These are phyloP conservation scores for Nakazawaea holstii DNA, from an alignment of 805 yeast species.

Conservation along the genomic window DNA sequence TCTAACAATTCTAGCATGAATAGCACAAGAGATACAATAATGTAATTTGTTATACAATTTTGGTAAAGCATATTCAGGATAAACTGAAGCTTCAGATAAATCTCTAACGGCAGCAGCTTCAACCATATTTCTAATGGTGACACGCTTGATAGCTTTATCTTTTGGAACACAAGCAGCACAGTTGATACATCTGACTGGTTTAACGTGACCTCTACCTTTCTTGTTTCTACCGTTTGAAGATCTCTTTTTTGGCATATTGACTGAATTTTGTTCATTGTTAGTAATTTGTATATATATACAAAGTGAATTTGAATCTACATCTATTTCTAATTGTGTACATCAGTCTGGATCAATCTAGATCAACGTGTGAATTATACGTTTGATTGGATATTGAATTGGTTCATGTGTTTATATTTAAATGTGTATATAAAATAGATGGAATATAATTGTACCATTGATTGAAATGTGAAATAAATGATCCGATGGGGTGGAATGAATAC, in stretches of 20 bases:
- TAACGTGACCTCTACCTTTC: slow-evolving; percentile 99
- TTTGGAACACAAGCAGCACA: slow-evolving; percentile 99
- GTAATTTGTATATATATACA: neutral
- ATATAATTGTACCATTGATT: no score
- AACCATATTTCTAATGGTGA: slow-evolving; percentile 99
- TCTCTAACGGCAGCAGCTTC: slow-evolving; percentile 99
- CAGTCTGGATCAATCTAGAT: no score
- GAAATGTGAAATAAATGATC: no score
- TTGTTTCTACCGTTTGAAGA: slow-evolving; percentile 99
- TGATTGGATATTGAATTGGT: no score
- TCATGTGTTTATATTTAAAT: no score
- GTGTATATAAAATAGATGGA: no score
- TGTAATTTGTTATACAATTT: slow-evolving; percentile 99
- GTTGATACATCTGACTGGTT: slow-evolving; percentile 99
- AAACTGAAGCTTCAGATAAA: slow-evolving; percentile 98
- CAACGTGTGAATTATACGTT: no score
- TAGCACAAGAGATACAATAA: slow-evolving; percentile 99
- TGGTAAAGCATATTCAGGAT: slow-evolving; percentile 98
- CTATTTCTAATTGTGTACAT: no score
- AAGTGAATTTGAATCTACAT: neutral
- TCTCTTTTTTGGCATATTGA: slow-evolving; percentile 98
- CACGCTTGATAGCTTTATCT: slow-evolving; percentile 99
- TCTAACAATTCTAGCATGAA: slow-evolving; percentile 99
- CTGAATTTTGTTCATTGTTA: neutral
- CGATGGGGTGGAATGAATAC: no score